Evolutionary conservation across 2,329 filamentous ascomycete genomes (phyloP), one percentile per base, ranked within the genome.

Genomic region (Lasiodiplodia gonubiensis): DNA sequence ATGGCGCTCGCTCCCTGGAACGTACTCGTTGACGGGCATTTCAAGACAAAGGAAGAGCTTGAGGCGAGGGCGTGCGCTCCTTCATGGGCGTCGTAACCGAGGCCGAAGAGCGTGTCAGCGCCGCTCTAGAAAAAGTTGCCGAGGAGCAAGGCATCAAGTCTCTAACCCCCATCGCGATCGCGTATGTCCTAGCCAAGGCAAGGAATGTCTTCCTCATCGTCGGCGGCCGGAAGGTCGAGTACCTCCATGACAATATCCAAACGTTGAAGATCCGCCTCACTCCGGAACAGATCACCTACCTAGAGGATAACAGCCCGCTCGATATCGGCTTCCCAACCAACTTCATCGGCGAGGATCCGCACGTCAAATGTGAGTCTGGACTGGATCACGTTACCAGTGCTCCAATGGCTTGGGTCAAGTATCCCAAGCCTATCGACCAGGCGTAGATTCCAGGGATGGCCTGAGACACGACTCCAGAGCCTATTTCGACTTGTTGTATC

Each of bases 161-260:
- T 46, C 80, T 90, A 14, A 65, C 52, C 2, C 18, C 49, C 2
- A 80, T 91, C 35, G 90, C 91, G 11, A 78, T 93, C 25, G 90
- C 91, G 2, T 93, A 93, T 73, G 87, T 93, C 14, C 85, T 91
- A 83, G 30, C 30, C 30, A 33, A 93, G 79, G 82, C 88, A 0
- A 86, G 89, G 0, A 87, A 92, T 72, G 88, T 92, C 12, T 92
- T 92, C 73, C 91, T 91, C 0, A 88, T 93, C 46, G 82, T 92
- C 5, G 90, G 90, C 11, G 89, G 89, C 0, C 84, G 90, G 10
- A 92, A 88, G 71, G 77, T 91, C 8, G 86, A 89, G 60, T 90
- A 93, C 74, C 80, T 93, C 49, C 85, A 89, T 74, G 84, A 83
- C 67, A 93, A 92, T 72, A 90, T 93, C 70, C 86, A 89, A 72